Base-by-base conservation (phyloP, 371 early-diverging fungal species). In the Syncephalastrum sp. region DNA sequence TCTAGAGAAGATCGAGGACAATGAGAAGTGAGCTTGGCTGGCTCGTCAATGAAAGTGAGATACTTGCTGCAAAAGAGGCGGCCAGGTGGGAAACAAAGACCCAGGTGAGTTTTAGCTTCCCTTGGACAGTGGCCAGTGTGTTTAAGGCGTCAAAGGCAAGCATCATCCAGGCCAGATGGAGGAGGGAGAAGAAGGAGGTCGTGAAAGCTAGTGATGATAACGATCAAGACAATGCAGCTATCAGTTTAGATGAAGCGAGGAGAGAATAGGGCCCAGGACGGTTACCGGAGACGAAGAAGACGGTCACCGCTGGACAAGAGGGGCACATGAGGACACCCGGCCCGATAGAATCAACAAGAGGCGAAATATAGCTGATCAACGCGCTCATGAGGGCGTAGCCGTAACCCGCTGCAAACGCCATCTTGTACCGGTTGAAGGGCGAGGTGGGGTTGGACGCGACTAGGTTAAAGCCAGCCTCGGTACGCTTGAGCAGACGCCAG, bases 91-190 rank as follows among this genome's bases (percentile, higher is more conserved):
- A 74, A 8, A 69, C 13, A 27, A 83, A 38, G 5, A 84, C 83
- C 83, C 83, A 84, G 4, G 54, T 21, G 44, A 81, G 55, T 21
- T 72, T 58, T 0, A 64, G 29, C 24, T 54, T 65, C 1, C 81
- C 77, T 15, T 70, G 67, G 7, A 72, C 54, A 23, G 57, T 65
- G 14, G 65, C 60, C 62, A 79, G 84, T 23, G 38, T 8, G 12
- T 33, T 33, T 12, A 33, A 33, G 10, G 88, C 87, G 49, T 89
- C 85, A 68, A 88, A 89, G 3, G 84, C 79, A 45, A 89, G 64
- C 70, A 89, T 79, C 81, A 85, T 88, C 90, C 90, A 91, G 1
- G 67, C 69, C 29, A 84, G 82, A 59, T 91, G 86, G 50, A 88
- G 74, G 17, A 89, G 66, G 21, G 87, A 87, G 54, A 88, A 86